Base-by-base conservation (phyloP, 495 filamentous ascomycete species). In the Podospora anserina region DNA sequence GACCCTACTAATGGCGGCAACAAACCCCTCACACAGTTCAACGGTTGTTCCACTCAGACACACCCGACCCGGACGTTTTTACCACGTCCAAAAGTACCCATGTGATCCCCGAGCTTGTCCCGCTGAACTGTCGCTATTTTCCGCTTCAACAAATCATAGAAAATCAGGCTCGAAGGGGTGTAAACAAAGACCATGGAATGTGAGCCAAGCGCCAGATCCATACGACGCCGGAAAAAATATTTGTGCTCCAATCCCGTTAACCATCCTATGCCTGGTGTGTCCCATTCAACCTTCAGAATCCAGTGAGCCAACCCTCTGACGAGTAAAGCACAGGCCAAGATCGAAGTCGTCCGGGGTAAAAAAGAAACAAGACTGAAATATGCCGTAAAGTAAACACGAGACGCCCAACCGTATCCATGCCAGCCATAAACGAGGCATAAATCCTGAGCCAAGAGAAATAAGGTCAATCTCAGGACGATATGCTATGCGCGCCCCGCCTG, bases 401-500 rank as follows among this genome's bases (percentile, higher is more conserved):
- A 28, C 59, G 30, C 61, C 61, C 32, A 23, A 11, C 27, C 19
- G 30, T 20, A 63, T 32, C 61, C 61, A 39, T 63, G 61, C 61
- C 61, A 28, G 19, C 30, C 61, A 58, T 23, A 57, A 34, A 65
- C 28, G 55, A 60, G 64, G 30, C 64, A 60, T 39, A 20, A 59
- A 20, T n/a, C 55, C 55, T 18, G 19, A 58, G n/a, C 55, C 55
- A 58, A 58, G n/a, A 26, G 18, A 58, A 26, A 9, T 19, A 58
- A 5, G 55, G 18, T 49, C 39, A 49, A 16, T 49, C 66, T 68
- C 61, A 63, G 67, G 72, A 78, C 76, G 75, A 75, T 71, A 69
- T 75, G 67, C 73, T 73, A 69, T 70, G 65, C 15, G 28, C 2
- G 15, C 34, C 20, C 18, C 59, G 62, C 30, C 28, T 63, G 27